Conservation (phyloP, 2,329 filamentous ascomycete species). For the Emydomyces testavorans region DNA sequence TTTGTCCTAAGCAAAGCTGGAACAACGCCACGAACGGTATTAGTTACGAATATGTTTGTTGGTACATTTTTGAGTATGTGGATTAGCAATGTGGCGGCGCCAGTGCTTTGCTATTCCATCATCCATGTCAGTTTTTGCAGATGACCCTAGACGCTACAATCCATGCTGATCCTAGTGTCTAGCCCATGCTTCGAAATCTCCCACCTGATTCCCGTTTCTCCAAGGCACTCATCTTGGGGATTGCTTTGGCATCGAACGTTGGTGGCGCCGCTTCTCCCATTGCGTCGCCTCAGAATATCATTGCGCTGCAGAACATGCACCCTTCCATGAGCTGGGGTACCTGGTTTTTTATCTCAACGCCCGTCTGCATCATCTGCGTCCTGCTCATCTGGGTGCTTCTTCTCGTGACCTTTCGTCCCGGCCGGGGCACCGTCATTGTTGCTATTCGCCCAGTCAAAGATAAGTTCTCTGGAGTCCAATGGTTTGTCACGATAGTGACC, state of each 20-base stretch:
- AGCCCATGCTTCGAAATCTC: slow-evolving; percentile 89
- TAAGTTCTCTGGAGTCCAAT: slow-evolving; percentile 76
- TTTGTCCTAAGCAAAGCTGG: slow-evolving; percentile 94
- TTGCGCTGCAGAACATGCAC: slow-evolving; percentile 90
- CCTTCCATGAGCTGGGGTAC: slow-evolving; percentile 83
- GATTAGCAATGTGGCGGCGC: slow-evolving; percentile 95
- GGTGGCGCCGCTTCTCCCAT: slow-evolving; percentile 95
- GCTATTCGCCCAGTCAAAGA: slow-evolving; percentile 85
- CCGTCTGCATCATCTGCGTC: slow-evolving; percentile 82
- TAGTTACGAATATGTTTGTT: slow-evolving; percentile 97
- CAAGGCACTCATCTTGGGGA: slow-evolving; percentile 88
- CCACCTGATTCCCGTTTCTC: slow-evolving; percentile 84
- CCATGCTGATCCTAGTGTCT: background rate
- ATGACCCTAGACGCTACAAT: background rate
- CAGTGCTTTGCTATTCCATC: slow-evolving; percentile 93
- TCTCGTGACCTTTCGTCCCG: slow-evolving; percentile 72
- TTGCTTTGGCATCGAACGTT: slow-evolving; percentile 88
- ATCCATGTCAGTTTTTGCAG: slow-evolving; percentile 54
- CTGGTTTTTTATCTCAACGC: slow-evolving; percentile 94
- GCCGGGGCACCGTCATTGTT: slow-evolving; percentile 75
- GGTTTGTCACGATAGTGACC: slow-evolving; percentile 80
- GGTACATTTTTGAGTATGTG: slow-evolving; percentile 97
- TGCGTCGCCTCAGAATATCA: slow-evolving; percentile 93
- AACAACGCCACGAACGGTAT: slow-evolving; percentile 73
- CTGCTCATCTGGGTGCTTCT: slow-evolving; percentile 80